Percentiles rank a stretch among this genome's conserved stretches.
Evolutionary conservation across 129 eudicot genomes (phyloP).

Genomic region (Flaveria sonorensis): DNA sequence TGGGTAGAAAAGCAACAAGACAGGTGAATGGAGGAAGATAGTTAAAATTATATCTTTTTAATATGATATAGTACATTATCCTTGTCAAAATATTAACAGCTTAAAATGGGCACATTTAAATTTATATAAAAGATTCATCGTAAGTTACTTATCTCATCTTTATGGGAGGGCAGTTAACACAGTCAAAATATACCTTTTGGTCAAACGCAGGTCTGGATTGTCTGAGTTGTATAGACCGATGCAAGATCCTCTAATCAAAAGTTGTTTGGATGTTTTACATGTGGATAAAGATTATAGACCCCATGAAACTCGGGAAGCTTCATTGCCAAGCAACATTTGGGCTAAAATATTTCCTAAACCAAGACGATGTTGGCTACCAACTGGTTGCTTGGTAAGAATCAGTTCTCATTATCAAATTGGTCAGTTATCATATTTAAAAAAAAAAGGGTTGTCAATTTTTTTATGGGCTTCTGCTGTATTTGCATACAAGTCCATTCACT

Average conservation of each 20-base stretch:
- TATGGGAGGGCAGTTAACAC: neutral
- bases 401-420: neutral
- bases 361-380: constrained; percentile 92
- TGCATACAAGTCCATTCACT: neutral
- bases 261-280: constrained; percentile 69
- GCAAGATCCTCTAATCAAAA: constrained; percentile 69
- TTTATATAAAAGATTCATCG: neutral
- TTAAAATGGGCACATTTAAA: neutral
- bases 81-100: neutral
- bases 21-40: constrained; percentile 44
- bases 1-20: constrained; percentile 80
- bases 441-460: too few species aligned
- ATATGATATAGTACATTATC: constrained; percentile 11
- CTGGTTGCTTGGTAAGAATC: constrained; percentile 78
- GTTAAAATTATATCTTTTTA: neutral
- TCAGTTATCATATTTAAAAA: neutral
- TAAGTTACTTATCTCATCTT: neutral
- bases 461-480: neutral
- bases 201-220: constrained; percentile 50
- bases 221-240: constrained; percentile 76
- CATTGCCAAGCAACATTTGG: constrained; percentile 52
- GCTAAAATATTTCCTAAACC: constrained; percentile 80
- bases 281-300: constrained; percentile 54
- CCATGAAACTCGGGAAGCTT: constrained; percentile 40
- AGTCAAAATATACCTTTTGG: neutral